phyloP scores from a whole-genome alignment of 148 eudicot species.

The Nepenthes gracilis region DNA sequence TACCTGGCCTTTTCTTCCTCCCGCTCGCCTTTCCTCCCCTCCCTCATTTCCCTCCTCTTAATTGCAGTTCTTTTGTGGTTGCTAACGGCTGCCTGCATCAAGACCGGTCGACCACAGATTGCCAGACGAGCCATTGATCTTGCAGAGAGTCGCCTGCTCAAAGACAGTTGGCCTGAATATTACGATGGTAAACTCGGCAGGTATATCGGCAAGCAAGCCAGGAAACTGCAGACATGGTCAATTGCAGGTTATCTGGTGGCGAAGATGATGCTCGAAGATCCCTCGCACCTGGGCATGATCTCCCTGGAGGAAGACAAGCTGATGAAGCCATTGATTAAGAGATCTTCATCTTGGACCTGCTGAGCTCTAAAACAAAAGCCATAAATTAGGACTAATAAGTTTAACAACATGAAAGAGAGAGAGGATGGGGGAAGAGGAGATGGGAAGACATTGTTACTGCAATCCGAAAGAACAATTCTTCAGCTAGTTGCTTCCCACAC shows the following conservation, averaged over 20 bases:
- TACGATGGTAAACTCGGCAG: conserved; percentile 27
- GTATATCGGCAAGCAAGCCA: conserved; percentile 23
- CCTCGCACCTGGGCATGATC: conserved; percentile 28
- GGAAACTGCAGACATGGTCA: conserved; percentile 28
- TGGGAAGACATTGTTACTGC: not conserved
- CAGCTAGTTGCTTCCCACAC: too few species aligned
- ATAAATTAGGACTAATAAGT: not conserved
- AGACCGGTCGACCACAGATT: conserved; percentile 27
- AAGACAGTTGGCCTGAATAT: conserved; percentile 29
- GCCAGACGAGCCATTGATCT: conserved; percentile 28
- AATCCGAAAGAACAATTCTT: too few species aligned
- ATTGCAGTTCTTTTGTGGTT: conserved; percentile 29
- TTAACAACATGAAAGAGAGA: not conserved
- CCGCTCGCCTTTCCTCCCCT: too few species aligned
- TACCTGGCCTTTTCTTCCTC: too few species aligned
- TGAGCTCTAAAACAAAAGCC: not conserved
- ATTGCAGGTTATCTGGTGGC: conserved; percentile 29
- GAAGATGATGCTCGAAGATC: conserved; percentile 28
- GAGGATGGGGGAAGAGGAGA: not conserved
- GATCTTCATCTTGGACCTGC: conserved; percentile 26
- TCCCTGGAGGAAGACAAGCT: conserved; percentile 26
- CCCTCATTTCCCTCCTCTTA: not conserved
- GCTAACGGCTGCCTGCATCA: conserved; percentile 28
- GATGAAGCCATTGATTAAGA: conserved; percentile 23
- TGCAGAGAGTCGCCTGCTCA: conserved; percentile 20